phyloP scores from a whole-genome alignment of 2,329 filamentous ascomycete genomes.

The Ophioceras dolichostomum region DNA sequence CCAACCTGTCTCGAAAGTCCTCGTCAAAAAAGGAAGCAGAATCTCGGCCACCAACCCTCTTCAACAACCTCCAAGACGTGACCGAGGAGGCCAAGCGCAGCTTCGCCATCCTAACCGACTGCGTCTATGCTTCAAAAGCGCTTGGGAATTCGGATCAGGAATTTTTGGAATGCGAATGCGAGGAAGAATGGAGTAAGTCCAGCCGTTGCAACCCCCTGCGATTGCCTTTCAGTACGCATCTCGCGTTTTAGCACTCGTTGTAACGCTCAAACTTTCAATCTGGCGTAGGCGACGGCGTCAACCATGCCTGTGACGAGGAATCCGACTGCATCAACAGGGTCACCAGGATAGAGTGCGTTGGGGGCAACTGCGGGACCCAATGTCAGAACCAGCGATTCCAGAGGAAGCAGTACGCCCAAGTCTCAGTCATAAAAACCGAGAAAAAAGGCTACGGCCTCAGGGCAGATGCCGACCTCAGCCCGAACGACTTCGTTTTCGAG shows the following conservation, averaged over 20 bases:
- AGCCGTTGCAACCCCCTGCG: conserved; percentile 7
- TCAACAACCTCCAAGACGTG: conserved; percentile 62
- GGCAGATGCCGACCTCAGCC: conserved; percentile 61
- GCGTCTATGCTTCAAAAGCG: conserved; percentile 82
- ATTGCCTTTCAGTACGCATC: conserved; percentile 4
- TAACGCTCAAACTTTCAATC: conserved; percentile 10
- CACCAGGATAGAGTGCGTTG: conserved; percentile 92
- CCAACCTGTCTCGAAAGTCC: conserved; percentile 63
- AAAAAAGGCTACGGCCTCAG: conserved; percentile 95
- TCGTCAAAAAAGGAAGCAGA: conserved; percentile 54
- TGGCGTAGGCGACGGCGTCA: conserved; percentile 44
- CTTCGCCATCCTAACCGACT: conserved; percentile 74
- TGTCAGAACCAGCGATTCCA: conserved; percentile 96
- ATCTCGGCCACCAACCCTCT: conserved; percentile 50
- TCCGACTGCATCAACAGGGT: conserved; percentile 98
- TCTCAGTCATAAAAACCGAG: conserved; percentile 93
- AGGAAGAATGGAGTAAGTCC: conserved; percentile 83
- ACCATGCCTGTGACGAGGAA: conserved; percentile 86
- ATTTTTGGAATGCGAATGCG: conserved; percentile 86
- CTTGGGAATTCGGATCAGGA: conserved; percentile 87
- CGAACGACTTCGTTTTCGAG: conserved; percentile 91
- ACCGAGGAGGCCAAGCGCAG: conserved; percentile 62
- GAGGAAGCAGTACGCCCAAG: conserved; percentile 75
- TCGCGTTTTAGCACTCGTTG: conserved; percentile 7
- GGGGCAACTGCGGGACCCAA: conserved; percentile 66